Evolutionary conservation across 1,284 basidiomycete species (phyloP).

Genomic region (Puccinia polysora): DNA sequence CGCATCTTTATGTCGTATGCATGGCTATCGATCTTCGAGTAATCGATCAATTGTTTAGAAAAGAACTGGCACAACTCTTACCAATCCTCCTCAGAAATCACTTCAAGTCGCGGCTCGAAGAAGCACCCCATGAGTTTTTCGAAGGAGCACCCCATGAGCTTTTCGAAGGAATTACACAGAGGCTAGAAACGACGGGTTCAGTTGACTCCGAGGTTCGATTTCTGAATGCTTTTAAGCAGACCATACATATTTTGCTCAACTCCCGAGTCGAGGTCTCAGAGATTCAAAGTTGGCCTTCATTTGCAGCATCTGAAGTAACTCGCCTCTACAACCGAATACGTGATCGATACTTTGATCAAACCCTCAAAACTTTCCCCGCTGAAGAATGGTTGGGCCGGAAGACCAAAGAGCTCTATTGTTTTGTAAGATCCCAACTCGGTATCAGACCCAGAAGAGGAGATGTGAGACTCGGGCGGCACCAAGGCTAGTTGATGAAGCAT

Average conservation of each 20-base stretch:
- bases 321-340: conserved; percentile 1
- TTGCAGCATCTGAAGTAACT: neutral
- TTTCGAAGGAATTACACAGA: neutral
- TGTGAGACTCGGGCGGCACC: conserved; percentile 25
- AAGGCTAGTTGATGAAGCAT: too few species aligned
- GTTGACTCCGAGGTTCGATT: conserved; percentile 27
- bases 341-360: conserved; percentile 10
- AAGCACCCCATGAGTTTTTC: neutral
- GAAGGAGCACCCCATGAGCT: too few species aligned
- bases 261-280: neutral
- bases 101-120: conserved; percentile 15
- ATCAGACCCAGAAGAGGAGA: conserved; percentile 31
- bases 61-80: neutral
- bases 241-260: conserved; percentile 15
- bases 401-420: conserved; percentile 18
- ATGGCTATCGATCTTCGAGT: conserved; percentile 40
- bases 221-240: conserved; percentile 24
- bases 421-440: conserved; percentile 24
- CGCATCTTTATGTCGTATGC: conserved; percentile 38
- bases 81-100: conserved; percentile 11
- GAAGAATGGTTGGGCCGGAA: conserved; percentile 13
- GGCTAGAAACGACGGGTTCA: conserved; percentile 20
- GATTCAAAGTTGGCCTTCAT: conserved; percentile 5
- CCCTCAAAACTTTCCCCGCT: conserved; percentile 6
- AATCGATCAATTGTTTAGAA: conserved; percentile 22